Conservation (phyloP, 2,329 filamentous ascomycete genomes). For the Calonectria leucothoes region DNA sequence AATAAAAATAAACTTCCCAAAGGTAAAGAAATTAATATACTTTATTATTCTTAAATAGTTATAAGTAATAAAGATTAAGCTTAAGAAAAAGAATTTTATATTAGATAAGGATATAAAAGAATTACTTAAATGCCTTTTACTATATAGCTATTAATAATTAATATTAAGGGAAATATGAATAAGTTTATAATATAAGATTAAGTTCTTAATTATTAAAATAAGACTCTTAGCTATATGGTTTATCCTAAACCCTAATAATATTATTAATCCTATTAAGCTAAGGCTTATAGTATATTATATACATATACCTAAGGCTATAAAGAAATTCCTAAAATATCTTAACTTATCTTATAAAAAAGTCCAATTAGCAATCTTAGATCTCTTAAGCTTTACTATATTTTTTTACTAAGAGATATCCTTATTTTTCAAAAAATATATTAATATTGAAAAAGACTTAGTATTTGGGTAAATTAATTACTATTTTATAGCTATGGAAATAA, state of each 20-base stretch:
- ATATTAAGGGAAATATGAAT: constrained; percentile 11
- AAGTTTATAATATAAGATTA: constrained; percentile 14
- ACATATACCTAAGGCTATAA: background rate
- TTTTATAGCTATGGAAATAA: background rate
- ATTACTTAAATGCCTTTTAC: background rate
- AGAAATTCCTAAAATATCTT: background rate
- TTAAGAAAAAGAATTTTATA: background rate
- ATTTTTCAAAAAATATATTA: constrained; percentile 7
- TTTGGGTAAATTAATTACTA: background rate
- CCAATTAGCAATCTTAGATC: constrained; percentile 5
- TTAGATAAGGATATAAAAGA: constrained; percentile 8
- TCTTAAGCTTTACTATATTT: constrained; percentile 9
- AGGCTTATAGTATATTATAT: background rate
- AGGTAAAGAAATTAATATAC: background rate
- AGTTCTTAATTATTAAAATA: constrained; percentile 14
- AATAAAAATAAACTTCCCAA: background rate
- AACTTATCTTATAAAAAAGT: constrained; percentile 10
- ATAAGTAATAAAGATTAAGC: background rate
- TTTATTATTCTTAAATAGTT: background rate
- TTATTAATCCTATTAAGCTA: constrained; percentile 9
- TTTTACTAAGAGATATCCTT: constrained; percentile 1
- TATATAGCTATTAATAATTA: background rate
- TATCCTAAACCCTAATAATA: constrained; percentile 25
- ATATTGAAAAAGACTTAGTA: background rate
- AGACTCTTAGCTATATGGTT: constrained; percentile 21